A percentile compares a stretch with the other conserved stretches of the same genome.
phyloP scores from a whole-genome alignment of 2,329 filamentous ascomycete species.

The Conoideocrella luteorostrata region DNA sequence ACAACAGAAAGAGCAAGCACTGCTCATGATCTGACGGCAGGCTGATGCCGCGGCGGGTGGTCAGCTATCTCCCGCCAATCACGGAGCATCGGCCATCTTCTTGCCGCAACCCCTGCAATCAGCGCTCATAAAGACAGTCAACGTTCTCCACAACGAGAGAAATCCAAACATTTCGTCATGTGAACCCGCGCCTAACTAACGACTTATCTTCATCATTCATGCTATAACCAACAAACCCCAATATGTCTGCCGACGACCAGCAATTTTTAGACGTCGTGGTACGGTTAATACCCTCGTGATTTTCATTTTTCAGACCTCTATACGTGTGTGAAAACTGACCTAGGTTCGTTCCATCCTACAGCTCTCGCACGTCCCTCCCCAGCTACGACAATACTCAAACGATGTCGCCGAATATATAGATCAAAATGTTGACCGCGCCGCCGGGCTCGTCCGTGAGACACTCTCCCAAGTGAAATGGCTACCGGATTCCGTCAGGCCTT shows the following conservation, averaged over 20 bases:
- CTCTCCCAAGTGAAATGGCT: conserved; percentile 66
- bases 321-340: conserved; percentile 1
- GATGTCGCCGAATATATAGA: conserved; percentile 77
- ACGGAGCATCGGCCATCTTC: conserved; percentile 7
- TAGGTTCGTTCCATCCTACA: conserved; percentile 18
- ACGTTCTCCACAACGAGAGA: conserved; percentile 6
- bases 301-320: background rate
- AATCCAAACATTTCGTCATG: conserved; percentile 7
- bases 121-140: background rate
- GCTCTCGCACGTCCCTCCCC: conserved; percentile 49
- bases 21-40: too few relatives aligned
- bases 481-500: conserved; percentile 59
- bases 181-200: conserved; percentile 3
- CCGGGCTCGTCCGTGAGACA: conserved; percentile 61
- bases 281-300: conserved; percentile 26
- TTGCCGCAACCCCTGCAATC: background rate
- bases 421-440: conserved; percentile 70
- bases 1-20: too few relatives aligned
- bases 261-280: conserved; percentile 67
- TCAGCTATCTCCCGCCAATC: conserved; percentile 11
- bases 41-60: too few relatives aligned
- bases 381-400: conserved; percentile 64
- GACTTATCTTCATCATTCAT: background rate
- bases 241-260: conserved; percentile 74
- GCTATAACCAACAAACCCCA: conserved; percentile 19